Evolutionary conservation across 192 early-diverging fungal species (phyloP), one percentile per base, ranked within the genome.

Genomic region (Entophlyctis luteolus): DNA sequence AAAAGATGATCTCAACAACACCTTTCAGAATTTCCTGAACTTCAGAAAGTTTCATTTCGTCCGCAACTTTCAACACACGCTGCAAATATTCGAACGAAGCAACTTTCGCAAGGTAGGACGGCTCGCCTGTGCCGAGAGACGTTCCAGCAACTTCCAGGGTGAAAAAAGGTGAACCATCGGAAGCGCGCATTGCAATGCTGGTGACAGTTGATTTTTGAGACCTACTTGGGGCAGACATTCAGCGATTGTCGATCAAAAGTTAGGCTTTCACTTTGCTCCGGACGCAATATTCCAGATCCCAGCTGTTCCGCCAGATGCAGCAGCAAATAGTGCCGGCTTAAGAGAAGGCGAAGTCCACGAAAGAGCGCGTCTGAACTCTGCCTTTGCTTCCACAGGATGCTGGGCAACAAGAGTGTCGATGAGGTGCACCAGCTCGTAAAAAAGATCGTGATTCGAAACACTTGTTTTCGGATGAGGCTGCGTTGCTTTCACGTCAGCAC

Each of bases 21-120:
- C 81, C 76, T 78, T 82, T 73, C 23, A 84, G 55, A 48, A 84
- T 78, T 3, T 67, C 73, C 63, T 84, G 83, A 29, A 82, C 32
- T 53, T 84, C 83, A 2, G 46, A 53, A 23, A 82, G 65, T 48
- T 75, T 77, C 34, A 75, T 59, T 4, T 84, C 83, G 8, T 77
- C 74, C 14, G 80, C 73, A 16, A 79, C 48, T 38, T 76, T 60
- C 18, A 81, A 71, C 4, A 73, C 71, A 1, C 72, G 62, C 45
- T 80, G 59, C 2, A 84, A 65, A 18, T 60, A 46, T 28, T 84
- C 83, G 38, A 84, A 79, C 14, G 71, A 74, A 1, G 50, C 20
- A 3, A 79, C 83, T 35, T 65, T 63, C 1, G 78, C 80, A 2
- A 59, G 29, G 37, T 67, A 82, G 2, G 68, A 36, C 18, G 53